These are phyloP conservation scores for Brassica cretica DNA, from an alignment of 345 rosid genomes.

Conservation along the genomic window DNA sequence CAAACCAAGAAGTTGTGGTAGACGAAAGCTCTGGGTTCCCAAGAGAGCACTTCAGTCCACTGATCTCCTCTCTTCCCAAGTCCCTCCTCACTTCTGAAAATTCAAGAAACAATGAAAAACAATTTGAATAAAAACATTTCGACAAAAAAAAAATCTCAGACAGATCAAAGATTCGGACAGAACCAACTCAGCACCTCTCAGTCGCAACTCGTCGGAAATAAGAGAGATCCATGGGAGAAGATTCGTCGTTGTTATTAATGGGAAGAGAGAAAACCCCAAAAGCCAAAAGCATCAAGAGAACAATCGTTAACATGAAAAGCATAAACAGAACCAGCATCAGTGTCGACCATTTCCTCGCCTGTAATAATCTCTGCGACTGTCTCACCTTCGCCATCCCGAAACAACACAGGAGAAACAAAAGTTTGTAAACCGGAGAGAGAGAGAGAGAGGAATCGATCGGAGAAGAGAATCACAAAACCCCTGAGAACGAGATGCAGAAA, in stretches of 20 bases:
- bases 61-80: constrained; percentile 68
- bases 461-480: constrained; percentile 29
- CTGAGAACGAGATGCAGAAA: constrained; percentile 10
- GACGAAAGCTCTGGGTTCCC: constrained; percentile 89
- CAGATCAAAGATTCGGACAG: not conserved
- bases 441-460: not conserved
- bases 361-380: constrained; percentile 52
- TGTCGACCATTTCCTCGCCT: constrained; percentile 62
- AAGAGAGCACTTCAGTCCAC: constrained; percentile 86
- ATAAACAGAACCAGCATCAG: constrained; percentile 52
- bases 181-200: constrained; percentile 50
- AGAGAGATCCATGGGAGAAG: constrained; percentile 53
- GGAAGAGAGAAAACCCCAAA: constrained; percentile 74
- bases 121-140: not conserved
- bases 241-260: constrained; percentile 46
- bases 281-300: constrained; percentile 68
- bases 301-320: constrained; percentile 65
- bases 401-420: not conserved
- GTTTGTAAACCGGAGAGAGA: not conserved
- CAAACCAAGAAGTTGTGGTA: constrained; percentile 88
- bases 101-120: not conserved
- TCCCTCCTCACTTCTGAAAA: constrained; percentile 51
- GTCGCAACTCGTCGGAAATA: constrained; percentile 54
- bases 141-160: not conserved
- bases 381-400: constrained; percentile 66